Evolutionary conservation across 2,329 filamentous ascomycete species (phyloP).

Genomic region (Niveomyces coronatus): DNA sequence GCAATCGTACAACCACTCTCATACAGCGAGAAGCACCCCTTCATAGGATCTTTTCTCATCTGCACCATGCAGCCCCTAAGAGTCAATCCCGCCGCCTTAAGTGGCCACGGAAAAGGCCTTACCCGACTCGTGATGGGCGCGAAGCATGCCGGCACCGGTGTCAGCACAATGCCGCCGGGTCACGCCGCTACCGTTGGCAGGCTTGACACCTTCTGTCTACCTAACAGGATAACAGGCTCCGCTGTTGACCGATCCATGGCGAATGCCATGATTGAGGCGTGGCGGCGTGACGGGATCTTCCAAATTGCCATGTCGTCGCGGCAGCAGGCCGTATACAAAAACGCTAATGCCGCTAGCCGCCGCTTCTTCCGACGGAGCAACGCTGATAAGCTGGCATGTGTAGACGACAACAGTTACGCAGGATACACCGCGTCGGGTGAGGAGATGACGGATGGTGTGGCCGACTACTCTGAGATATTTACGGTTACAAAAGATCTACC

Average conservation of each 20-base stretch:
- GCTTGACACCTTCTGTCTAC: constrained; percentile 33
- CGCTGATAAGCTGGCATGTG: constrained; percentile 29
- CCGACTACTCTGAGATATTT: constrained; percentile 42
- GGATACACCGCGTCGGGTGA: constrained; percentile 41
- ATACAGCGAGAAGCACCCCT: too few relatives aligned
- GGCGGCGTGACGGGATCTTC: constrained; percentile 35
- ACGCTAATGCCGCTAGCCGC: constrained; percentile 26
- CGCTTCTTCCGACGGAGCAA: constrained; percentile 28
- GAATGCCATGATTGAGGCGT: constrained; percentile 29
- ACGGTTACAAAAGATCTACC: constrained; percentile 39
- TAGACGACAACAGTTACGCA: constrained; percentile 34
- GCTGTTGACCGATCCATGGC: constrained; percentile 26
- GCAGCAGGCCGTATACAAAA: constrained; percentile 25
- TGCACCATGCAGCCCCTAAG: background rate
- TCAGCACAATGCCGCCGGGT: constrained; percentile 18
- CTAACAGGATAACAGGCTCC: constrained; percentile 24
- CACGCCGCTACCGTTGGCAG: constrained; percentile 16
- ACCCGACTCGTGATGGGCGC: background rate
- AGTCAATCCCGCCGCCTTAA: background rate
- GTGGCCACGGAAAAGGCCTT: background rate
- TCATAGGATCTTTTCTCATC: too few relatives aligned
- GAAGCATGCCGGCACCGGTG: background rate
- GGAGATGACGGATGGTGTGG: constrained; percentile 36
- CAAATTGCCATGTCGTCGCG: constrained; percentile 29
- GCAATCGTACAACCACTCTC: too few relatives aligned